Percentiles rank a stretch among this genome's conserved stretches.
Conservation (phyloP, 2,329 filamentous ascomycete species). For the Claviceps africana region DNA sequence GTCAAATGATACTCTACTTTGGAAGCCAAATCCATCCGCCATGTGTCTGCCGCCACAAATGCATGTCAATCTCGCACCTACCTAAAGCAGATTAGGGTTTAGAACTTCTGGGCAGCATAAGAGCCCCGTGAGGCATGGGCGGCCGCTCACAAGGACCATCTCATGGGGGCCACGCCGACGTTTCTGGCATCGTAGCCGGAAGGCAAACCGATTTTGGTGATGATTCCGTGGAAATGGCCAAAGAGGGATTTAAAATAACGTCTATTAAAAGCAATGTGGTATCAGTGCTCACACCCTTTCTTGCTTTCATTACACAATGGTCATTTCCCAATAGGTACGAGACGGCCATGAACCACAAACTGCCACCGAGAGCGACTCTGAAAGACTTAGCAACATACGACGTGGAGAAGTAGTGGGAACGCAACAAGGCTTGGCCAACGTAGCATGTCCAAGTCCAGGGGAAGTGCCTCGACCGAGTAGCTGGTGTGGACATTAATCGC, state of each 20-base stretch:
- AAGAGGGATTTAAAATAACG: not conserved
- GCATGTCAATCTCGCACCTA: slow-evolving; percentile 4
- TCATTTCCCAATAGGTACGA: not conserved
- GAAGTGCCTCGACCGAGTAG: too few species aligned
- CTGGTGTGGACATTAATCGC: too few species aligned
- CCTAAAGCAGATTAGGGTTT: slow-evolving; percentile 6
- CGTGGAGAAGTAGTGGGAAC: too few species aligned
- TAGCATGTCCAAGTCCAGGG: too few species aligned
- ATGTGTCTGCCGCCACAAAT: not conserved
- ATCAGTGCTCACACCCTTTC: too few species aligned
- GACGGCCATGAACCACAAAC: too few species aligned
- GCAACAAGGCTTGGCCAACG: too few species aligned
- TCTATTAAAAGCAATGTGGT: not conserved
- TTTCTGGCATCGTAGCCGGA: not conserved
- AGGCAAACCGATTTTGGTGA: not conserved
- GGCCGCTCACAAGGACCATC: not conserved
- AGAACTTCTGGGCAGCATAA: slow-evolving; percentile 5
- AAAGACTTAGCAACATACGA: too few species aligned
- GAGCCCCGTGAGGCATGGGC: not conserved
- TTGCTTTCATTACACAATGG: too few species aligned
- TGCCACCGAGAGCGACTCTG: too few species aligned
- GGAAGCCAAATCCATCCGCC: not conserved
- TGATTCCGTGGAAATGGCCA: not conserved
- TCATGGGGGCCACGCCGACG: not conserved
- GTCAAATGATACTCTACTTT: not conserved